Evolutionary conservation across 2,329 filamentous ascomycete genomes (phyloP), one percentile per base, ranked within the genome.

Genomic region (Colletotrichum truncatum): DNA sequence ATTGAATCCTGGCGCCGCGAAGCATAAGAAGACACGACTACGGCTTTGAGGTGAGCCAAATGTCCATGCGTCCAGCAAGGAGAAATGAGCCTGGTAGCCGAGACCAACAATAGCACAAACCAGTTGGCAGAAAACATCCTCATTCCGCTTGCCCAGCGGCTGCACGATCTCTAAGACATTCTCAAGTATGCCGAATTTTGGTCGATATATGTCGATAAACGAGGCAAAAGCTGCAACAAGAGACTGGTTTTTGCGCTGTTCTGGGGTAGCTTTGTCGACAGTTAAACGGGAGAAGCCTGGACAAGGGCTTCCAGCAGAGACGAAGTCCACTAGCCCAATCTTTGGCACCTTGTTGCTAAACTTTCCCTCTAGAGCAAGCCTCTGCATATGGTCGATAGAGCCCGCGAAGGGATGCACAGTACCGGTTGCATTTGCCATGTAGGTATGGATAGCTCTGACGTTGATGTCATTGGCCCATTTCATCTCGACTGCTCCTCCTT

Each of bases 211-310:
- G 67, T 97, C 93, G 2, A 95, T 81, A 64, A 86, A 93, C 0
- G 92, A 88, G 0, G 89, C 89, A 36, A 95, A 93, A 0, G 91
- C 91, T 0, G 91, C 92, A 0, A 96, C 86, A 28, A 96, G 85
- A 0, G 92, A 94, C 32, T 91, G 91, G 72, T 96, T 93, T 64
- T 87, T 87, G 6, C 88, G 76, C 8, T 91, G 90, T 4, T 79
- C 57, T 0, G 80, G 72, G 2, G 85, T 89, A 0, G 81, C 78
- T 70, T 84, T 88, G 69, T 89, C 76, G 0, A 69, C 70, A 5
- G 94, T 94, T 1, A 93, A 75, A 0, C 69, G 57, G 0, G 91
- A 94, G 71, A 93, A 96, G 0, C 91, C 93, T 14, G 90, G 91
- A 69, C 93, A 97, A 0, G 93, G 93, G 54, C 88, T 92, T 0